Evolutionary conservation across 176 grass and related monocot species (phyloP).

Genomic region (Carex cristatella): DNA sequence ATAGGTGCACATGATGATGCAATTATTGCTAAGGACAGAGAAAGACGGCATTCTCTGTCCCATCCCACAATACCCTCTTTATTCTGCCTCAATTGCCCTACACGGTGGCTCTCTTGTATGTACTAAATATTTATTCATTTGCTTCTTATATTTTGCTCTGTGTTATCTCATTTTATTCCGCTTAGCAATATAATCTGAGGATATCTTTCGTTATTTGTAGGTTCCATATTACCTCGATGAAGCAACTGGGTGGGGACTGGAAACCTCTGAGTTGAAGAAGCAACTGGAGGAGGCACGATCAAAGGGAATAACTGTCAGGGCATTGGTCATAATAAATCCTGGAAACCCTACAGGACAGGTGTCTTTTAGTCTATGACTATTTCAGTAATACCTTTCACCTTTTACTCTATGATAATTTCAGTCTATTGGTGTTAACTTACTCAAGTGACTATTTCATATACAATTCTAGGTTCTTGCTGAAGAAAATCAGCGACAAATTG

Average conservation of each 20-base stretch:
- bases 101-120: conserved; percentile 97
- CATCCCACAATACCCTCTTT: conserved; percentile 91
- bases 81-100: conserved; percentile 93
- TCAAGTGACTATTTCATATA: not conserved
- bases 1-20: conserved; percentile 99
- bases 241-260: conserved; percentile 73
- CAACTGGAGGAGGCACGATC: conserved; percentile 71
- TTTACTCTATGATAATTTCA: conserved; percentile 26
- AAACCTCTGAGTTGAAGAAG: conserved; percentile 73
- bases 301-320: conserved; percentile 86
- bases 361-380: conserved; percentile 15
- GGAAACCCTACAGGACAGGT: conserved; percentile 97
- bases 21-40: conserved; percentile 83
- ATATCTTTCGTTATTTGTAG: conserved; percentile 38
- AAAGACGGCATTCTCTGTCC: conserved; percentile 96
- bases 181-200: conserved; percentile 11
- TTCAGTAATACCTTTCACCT: conserved; percentile 6
- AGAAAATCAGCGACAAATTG: conserved; percentile 83
- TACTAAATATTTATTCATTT: conserved; percentile 20
- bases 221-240: conserved; percentile 86
- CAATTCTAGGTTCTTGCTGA: conserved; percentile 67
- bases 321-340: conserved; percentile 88
- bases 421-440: conserved; percentile 2
- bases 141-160: not conserved
- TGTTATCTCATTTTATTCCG: not conserved